Percentiles rank a stretch among this genome's conserved stretches.
Evolutionary conservation across 2,329 filamentous ascomycete genomes (phyloP).

Genomic region (Colletotrichum plurivorum): DNA sequence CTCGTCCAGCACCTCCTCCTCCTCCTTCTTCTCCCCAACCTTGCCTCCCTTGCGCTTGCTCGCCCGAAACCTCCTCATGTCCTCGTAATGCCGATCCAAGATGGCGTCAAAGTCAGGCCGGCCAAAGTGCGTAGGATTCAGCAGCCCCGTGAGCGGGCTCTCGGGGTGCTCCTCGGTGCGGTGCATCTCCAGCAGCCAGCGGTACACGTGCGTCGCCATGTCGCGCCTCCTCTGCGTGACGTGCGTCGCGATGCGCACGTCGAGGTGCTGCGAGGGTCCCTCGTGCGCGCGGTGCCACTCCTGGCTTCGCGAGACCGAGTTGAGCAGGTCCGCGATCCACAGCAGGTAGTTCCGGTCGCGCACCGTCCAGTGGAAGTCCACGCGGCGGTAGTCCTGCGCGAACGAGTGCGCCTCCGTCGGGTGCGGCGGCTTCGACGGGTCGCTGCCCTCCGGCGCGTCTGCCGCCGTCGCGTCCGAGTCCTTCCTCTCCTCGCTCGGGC

Average conservation of each 20-base stretch:
- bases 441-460: constrained; percentile 29
- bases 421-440: constrained; percentile 35
- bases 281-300: constrained; percentile 54
- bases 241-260: constrained; percentile 69
- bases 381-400: constrained; percentile 59
- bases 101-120: constrained; percentile 67
- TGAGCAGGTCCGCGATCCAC: constrained; percentile 71
- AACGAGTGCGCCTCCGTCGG: constrained; percentile 45
- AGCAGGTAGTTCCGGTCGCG: constrained; percentile 69
- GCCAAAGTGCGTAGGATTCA: constrained; percentile 68
- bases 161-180: constrained; percentile 64
- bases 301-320: constrained; percentile 59
- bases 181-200: constrained; percentile 70
- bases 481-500: neutral
- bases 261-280: constrained; percentile 54
- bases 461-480: neutral
- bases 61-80: constrained; percentile 58
- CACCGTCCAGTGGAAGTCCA: constrained; percentile 74
- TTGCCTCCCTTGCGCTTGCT: constrained; percentile 42
- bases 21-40: constrained; percentile 7
- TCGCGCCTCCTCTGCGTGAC: constrained; percentile 68
- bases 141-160: constrained; percentile 67
- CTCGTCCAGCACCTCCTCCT: constrained; percentile 39
- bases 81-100: constrained; percentile 67
- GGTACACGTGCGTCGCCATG: constrained; percentile 68